Evolutionary conservation across 2,329 filamentous ascomycete genomes (phyloP).

Genomic region (Cryphonectria japonica): DNA sequence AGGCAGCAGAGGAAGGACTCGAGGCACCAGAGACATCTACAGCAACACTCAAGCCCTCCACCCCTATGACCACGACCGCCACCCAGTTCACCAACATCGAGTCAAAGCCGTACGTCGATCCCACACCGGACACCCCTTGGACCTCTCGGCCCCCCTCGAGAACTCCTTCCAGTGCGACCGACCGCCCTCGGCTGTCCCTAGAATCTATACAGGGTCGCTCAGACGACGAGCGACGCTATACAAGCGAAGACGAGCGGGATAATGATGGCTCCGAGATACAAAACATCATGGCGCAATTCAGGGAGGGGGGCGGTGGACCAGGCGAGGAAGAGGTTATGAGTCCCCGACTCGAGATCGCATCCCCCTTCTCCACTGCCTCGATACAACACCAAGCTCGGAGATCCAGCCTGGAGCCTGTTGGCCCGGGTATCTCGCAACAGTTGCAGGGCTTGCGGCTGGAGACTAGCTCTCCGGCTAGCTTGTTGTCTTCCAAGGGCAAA

Average conservation of each 20-base stretch:
- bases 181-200: conserved; percentile 49
- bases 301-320: conserved; percentile 71
- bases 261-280: conserved; percentile 85
- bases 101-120: conserved; percentile 56
- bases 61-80: conserved; percentile 43
- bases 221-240: conserved; percentile 60
- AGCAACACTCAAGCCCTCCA: conserved; percentile 53
- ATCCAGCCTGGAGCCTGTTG: conserved; percentile 80
- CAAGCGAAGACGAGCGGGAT: conserved; percentile 67
- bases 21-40: conserved; percentile 49
- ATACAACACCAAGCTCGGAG: conserved; percentile 77
- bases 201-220: conserved; percentile 59
- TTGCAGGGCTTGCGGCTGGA: conserved; percentile 48
- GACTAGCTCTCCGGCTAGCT: conserved; percentile 44
- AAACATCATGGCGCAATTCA: conserved; percentile 97
- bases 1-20: conserved; percentile 23
- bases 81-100: conserved; percentile 53
- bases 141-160: conserved; percentile 62
- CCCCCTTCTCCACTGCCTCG: conserved; percentile 66
- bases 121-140: conserved; percentile 60
- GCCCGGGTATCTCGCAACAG: conserved; percentile 53
- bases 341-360: conserved; percentile 80
- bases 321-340: conserved; percentile 89
- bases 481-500: conserved; percentile 44
- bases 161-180: conserved; percentile 58